phyloP scores from a whole-genome alignment of 331 rosid genomes.

The Malus hybrid region DNA sequence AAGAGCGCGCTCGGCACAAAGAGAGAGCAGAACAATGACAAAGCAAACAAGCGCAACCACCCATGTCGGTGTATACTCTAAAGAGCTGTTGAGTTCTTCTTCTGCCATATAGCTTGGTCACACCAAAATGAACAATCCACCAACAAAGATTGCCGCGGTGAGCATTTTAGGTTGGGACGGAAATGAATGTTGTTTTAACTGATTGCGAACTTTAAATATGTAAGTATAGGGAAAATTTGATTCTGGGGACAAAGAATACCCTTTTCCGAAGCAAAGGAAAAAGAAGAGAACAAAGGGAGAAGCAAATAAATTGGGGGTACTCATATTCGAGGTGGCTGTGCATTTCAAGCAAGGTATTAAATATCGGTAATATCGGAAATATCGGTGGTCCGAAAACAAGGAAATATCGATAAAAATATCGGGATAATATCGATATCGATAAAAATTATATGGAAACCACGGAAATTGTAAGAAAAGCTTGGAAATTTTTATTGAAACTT shows the following conservation, averaged over 20 bases:
- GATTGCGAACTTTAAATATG: too few species aligned
- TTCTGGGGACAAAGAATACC: constrained; percentile 37
- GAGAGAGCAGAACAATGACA: constrained; percentile 61
- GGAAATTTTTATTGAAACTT: too few species aligned
- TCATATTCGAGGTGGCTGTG: too few species aligned
- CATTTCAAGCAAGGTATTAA: too few species aligned
- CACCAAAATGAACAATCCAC: neutral
- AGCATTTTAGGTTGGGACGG: neutral
- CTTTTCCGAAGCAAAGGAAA: constrained; percentile 7
- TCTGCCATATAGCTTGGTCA: constrained; percentile 19
- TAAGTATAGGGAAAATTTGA: neutral
- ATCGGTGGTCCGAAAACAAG: too few species aligned
- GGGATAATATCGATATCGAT: too few species aligned
- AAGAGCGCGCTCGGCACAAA: constrained; percentile 62
- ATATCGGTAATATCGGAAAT: too few species aligned
- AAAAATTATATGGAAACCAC: too few species aligned
- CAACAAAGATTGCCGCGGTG: neutral
- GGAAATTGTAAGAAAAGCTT: too few species aligned
- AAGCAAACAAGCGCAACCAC: constrained; percentile 65
- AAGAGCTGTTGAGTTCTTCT: constrained; percentile 40
- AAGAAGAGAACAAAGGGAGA: constrained; percentile 20
- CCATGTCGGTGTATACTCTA: constrained; percentile 84
- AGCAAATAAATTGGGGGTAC: neutral
- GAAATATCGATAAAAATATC: too few species aligned
- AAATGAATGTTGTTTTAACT: neutral